A percentile compares a stretch with the other conserved stretches of the same genome.
These are phyloP conservation scores for Trichomonas gallinae DNA, from an alignment of 208 protist genomes.

Conservation along the genomic window DNA sequence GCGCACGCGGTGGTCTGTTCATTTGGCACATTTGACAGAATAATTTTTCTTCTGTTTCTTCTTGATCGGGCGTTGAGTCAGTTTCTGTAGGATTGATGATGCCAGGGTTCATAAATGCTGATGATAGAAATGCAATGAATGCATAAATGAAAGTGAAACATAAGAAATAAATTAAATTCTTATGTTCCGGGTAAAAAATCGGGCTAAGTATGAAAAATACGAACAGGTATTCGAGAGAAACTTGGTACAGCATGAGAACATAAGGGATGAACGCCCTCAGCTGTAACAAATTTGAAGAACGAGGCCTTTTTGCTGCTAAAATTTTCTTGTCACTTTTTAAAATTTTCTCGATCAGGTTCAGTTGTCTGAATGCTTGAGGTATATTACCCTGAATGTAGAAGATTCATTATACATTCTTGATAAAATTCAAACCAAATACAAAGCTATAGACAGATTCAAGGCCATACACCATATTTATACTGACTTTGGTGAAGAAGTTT, in stretches of 20 bases:
- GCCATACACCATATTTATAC: no score
- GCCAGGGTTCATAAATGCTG: background rate
- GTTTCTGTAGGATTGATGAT: background rate
- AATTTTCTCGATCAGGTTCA: background rate
- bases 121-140: background rate
- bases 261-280: background rate
- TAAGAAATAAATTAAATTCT: background rate
- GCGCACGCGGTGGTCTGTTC: background rate
- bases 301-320: background rate
- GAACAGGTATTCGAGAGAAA: background rate
- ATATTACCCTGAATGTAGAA: no score
- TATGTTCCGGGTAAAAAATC: background rate
- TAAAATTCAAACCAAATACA: no score
- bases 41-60: background rate
- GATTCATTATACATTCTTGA: no score
- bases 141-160: background rate
- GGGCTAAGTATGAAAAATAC: background rate
- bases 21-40: constrained; percentile 20
- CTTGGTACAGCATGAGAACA: background rate
- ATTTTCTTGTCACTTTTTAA: background rate
- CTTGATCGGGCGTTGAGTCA: background rate
- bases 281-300: background rate
- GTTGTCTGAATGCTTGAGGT: no score
- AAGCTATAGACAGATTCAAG: no score
- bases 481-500: no score